phyloP scores from a whole-genome alignment of 805 yeast genomes.

The Saccharomycopsis synnaedendra region DNA sequence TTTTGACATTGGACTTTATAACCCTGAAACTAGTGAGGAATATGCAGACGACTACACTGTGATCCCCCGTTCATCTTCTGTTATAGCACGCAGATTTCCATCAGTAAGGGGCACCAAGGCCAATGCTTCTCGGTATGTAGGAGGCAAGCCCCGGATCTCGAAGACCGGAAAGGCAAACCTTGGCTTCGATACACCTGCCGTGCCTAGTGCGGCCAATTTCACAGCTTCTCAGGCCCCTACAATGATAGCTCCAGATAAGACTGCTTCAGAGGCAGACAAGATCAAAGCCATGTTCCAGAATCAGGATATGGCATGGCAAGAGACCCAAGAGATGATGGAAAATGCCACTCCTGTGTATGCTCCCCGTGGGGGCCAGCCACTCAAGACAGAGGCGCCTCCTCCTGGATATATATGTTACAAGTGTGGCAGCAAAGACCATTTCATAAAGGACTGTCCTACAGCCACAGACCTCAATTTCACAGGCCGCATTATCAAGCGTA shows the following conservation, averaged over 20 bases:
- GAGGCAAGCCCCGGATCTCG: constrained; percentile 15
- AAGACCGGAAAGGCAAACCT: constrained; percentile 2
- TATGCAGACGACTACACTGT: constrained; percentile 83
- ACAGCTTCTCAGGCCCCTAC: constrained; percentile 16
- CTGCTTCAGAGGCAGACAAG: constrained; percentile 70
- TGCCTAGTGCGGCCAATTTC: constrained; percentile 12
- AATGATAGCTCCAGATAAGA: constrained; percentile 27
- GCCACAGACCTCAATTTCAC: constrained; percentile 89
- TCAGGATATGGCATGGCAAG: constrained; percentile 91
- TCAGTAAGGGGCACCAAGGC: constrained; percentile 37
- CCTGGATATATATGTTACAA: constrained; percentile 94
- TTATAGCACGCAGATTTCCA: constrained; percentile 73
- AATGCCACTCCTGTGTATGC: constrained; percentile 67
- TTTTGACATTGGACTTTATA: constrained; percentile 64
- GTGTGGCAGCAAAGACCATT: constrained; percentile 93
- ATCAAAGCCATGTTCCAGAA: constrained; percentile 85
- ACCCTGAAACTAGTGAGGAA: constrained; percentile 62
- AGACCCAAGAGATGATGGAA: constrained; percentile 85
- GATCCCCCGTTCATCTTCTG: constrained; percentile 81
- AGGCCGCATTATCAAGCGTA: constrained; percentile 79
- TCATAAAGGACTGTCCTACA: constrained; percentile 94
- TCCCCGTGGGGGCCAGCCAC: constrained; percentile 24
- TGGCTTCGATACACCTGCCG: constrained; percentile 20
- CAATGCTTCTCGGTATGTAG: constrained; percentile 45
- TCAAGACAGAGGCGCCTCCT: constrained; percentile 64